Evolutionary conservation across 345 rosid genomes (phyloP), one percentile per base, ranked within the genome.

Genomic region (Eucalyptus brandiana): DNA sequence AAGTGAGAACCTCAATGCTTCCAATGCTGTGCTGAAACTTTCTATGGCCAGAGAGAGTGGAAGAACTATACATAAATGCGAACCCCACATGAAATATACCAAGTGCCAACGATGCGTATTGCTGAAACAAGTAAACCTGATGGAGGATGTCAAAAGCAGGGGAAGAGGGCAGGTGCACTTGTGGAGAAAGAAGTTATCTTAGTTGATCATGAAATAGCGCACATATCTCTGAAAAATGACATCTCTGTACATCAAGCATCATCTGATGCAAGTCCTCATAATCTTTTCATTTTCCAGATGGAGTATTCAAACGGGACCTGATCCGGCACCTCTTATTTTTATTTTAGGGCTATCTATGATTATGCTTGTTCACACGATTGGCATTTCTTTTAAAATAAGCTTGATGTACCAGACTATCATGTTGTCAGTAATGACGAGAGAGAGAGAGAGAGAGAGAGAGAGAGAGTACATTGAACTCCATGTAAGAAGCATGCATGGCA

Each of bases 401-500:
- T 16, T 65, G 37, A 65, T 65, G 72, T 65, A 30, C 37, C 72
- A 65, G 72, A 65, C 72, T 30, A 65, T 65, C 34, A 65, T 65
- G 72, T 15, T 30, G 37, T 65, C 18, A 32, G 37, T 30, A 44
- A 44, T 40, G 34, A 5, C 28, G 14, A 51, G 48, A 48, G 54
- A 72, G 60, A 50, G 34, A 19, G 44, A 51, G 26, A 56, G 76
- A 67, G 81, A 47, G 90, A 87, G 60, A 81, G 88, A 90, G 90
- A 86, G 89, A 58, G 42, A 30, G 76, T 97, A 98, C 99, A 88
- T 97, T 98, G 91, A 97, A 97, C 91, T 97, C 98, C 99, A 98
- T 98, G 91, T 98, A 98, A 86, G 99, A 98, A 90, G 99, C 99
- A 56, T 91, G 97, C 99, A 97, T 97, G 2, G 99, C 99, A 53